phyloP scores from a whole-genome alignment of 2,329 filamentous ascomycete genomes.

The Septoria linicola region DNA sequence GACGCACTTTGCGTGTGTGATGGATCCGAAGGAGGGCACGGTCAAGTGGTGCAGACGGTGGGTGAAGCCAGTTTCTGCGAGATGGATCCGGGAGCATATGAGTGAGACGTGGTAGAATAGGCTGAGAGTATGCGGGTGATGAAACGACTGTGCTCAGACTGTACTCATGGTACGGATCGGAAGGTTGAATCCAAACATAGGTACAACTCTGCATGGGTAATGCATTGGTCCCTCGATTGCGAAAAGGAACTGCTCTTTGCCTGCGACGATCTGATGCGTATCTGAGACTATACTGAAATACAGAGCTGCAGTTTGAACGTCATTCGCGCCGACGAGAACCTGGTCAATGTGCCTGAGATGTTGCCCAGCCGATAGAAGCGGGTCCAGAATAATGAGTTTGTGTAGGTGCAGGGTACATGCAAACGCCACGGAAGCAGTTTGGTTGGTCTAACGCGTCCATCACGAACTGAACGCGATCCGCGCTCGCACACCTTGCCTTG shows the following conservation, averaged over 20 bases:
- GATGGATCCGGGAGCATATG: slow-evolving; percentile 26
- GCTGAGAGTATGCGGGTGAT: too few relatives aligned
- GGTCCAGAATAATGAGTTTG: too few relatives aligned
- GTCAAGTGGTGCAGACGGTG: slow-evolving; percentile 27
- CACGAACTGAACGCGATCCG: slow-evolving; percentile 24
- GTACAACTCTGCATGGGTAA: too few relatives aligned
- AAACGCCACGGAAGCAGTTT: slow-evolving; percentile 5
- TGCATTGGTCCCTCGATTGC: too few relatives aligned
- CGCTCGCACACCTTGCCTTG: too few relatives aligned
- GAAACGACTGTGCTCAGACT: too few relatives aligned
- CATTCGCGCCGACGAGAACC: slow-evolving; percentile 9
- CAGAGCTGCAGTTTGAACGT: slow-evolving; percentile 4
- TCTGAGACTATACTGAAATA: slow-evolving; percentile 11
- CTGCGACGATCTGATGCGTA: not conserved
- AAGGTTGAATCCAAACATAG: too few relatives aligned
- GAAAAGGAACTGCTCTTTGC: not conserved
- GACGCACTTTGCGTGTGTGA: slow-evolving; percentile 58
- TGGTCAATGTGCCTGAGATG: not conserved
- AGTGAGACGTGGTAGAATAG: slow-evolving; percentile 13
- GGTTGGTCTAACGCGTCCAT: slow-evolving; percentile 15
- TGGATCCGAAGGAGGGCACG: slow-evolving; percentile 50
- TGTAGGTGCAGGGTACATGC: slow-evolving; percentile 3
- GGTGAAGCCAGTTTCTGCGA: slow-evolving; percentile 22
- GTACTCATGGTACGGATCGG: too few relatives aligned
- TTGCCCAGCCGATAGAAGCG: not conserved